Evolutionary conservation across 148 eudicot species (phyloP), one percentile per base, ranked within the genome.

Genomic region (Rhododendron mucronatum): DNA sequence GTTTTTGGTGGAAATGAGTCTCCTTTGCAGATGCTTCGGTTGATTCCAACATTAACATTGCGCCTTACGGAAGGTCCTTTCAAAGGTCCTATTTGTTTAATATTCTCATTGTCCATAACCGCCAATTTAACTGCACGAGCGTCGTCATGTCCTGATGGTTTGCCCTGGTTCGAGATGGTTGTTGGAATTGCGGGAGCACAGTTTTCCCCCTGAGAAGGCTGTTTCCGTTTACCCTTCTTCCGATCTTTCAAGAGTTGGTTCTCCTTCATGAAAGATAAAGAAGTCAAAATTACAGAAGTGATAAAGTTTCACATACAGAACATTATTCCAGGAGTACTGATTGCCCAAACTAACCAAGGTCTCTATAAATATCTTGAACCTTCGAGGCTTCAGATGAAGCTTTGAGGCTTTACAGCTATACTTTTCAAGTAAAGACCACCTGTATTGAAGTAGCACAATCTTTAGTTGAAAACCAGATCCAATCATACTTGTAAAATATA

Each of bases 381-480:
- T 91, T 51, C 99, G 96, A 35, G 99, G 99, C 94, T 97, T 97
- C 87, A 97, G 90, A 87, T 97, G 99, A 90, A 97, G 99, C 88
- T 97, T 97, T 82, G 99, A 95, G 88, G 98, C 95, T 90, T 97
- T 97, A 92, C 98, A 97, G 87, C 99, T 97, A 84, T 93, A 94
- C 87, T 97, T 95, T 86, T 93, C 98, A 84, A 97, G 86, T 85
- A 97, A 94, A 78, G 98, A 95, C 99, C 99, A 97, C 99, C 99
- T 97, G 90, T 41, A 88, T 82, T 85, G 50, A 83, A 80, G 55
- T 69, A 69, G 47, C 20, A 80, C 26, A 41, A 48, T 41, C 50
- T 41, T 65, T n/a, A 83, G 77, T 33, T 63, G 11, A 14, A 84
- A 76, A 82, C 37, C 63, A 44, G 50, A 51, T 79, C 26, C 20